phyloP scores from a whole-genome alignment of 352 stramenopile species.

The Nothophytophthora sp. region DNA sequence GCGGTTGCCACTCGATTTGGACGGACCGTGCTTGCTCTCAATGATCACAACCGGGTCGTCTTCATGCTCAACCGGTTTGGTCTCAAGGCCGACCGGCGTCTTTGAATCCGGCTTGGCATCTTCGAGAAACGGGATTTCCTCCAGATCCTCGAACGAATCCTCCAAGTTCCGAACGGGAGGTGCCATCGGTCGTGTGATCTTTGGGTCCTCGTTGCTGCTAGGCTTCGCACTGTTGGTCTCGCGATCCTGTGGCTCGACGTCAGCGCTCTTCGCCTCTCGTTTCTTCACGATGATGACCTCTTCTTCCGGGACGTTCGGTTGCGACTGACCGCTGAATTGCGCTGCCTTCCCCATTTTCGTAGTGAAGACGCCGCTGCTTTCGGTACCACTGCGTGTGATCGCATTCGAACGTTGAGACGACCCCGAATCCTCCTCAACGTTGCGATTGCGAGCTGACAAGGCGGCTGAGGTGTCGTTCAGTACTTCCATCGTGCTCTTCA shows the following conservation, averaged over 20 bases:
- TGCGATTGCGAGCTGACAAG: conserved; percentile 31
- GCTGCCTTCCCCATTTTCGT: conserved; percentile 48
- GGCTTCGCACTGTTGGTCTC: too few species aligned
- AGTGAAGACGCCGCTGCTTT: conserved; percentile 21
- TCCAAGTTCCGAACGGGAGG: conserved; percentile 33
- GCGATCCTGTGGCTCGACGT: conserved; percentile 28
- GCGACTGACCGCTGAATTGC: conserved; percentile 50
- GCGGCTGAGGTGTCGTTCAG: conserved; percentile 58
- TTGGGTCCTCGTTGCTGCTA: conserved; percentile 15
- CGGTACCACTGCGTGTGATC: conserved; percentile 4
- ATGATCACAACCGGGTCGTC: conserved; percentile 63
- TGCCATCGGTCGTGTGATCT: conserved; percentile 1
- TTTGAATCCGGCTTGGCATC: conserved; percentile 52
- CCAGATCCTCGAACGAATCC: conserved; percentile 75
- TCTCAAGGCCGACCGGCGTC: conserved; percentile 12
- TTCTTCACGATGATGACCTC: conserved; percentile 76
- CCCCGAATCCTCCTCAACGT: conserved; percentile 19
- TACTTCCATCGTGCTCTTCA: conserved; percentile 76
- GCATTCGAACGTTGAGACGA: conserved; percentile 11
- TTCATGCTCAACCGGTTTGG: conserved; percentile 25
- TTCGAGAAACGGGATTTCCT: conserved; percentile 81
- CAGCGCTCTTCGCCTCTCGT: conserved; percentile 36
- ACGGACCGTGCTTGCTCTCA: conserved; percentile 47
- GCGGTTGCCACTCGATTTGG: conserved; percentile 13
- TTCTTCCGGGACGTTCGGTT: conserved; percentile 64